Evolutionary conservation across 305 asterid genomes (phyloP).

Genomic region (Striga hermonthica): DNA sequence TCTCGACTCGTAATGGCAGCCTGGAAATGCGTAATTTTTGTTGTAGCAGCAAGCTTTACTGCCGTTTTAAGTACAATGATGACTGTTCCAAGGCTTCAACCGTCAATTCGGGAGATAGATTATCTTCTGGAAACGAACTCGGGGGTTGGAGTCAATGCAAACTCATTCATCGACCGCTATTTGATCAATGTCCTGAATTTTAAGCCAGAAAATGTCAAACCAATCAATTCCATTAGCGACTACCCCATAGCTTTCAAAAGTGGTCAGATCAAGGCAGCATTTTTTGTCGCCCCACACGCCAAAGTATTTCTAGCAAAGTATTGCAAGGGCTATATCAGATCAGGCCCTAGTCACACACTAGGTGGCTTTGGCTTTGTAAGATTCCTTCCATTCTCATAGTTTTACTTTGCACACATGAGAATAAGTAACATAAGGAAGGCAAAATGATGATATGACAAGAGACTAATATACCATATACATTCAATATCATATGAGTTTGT

Average conservation of each 20-base stretch:
- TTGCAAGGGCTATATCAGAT: conserved; percentile 46
- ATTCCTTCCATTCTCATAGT: not conserved
- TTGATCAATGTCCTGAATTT: conserved; percentile 40
- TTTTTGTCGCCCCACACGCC: conserved; percentile 64
- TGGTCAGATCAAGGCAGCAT: conserved; percentile 62
- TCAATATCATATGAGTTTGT: too few species aligned
- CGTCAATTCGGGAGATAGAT: conserved; percentile 41
- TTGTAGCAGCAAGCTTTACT: conserved; percentile 55
- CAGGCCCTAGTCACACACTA: conserved; percentile 46
- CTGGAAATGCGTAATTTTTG: conserved; percentile 50
- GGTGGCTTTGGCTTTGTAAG: conserved; percentile 83
- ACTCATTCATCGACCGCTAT: conserved; percentile 47
- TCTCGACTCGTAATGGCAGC: conserved; percentile 53
- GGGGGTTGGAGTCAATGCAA: conserved; percentile 54
- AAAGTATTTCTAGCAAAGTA: conserved; percentile 56
- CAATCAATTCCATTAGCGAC: conserved; percentile 41
- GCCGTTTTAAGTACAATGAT: conserved; percentile 62
- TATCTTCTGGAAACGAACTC: conserved; percentile 44
- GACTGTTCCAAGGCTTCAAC: conserved; percentile 59
- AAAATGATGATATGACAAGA: too few species aligned
- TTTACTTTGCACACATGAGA: too few species aligned
- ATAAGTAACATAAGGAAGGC: too few species aligned
- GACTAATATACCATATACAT: too few species aligned
- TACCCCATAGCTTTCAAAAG: conserved; percentile 44
- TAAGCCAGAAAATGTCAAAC: conserved; percentile 37